A percentile compares a stretch with the other conserved stretches of the same genome.
phyloP scores from a whole-genome alignment of 129 eudicot species.

The Sambucus nigra region DNA sequence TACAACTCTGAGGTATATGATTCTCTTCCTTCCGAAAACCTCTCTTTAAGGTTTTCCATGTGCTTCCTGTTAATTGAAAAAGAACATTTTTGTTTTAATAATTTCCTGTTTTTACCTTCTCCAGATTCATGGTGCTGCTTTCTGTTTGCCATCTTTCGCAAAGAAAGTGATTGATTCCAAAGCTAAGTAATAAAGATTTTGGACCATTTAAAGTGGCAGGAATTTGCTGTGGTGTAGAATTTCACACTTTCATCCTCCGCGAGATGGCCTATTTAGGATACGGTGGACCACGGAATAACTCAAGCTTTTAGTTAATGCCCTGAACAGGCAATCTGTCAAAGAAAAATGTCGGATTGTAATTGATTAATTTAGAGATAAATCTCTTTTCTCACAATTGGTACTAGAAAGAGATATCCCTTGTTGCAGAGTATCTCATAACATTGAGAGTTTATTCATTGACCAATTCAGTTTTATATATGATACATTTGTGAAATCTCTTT shows the following conservation, averaged over 20 bases:
- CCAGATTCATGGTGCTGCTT: slow-evolving; percentile 79
- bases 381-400: background rate
- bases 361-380: background rate
- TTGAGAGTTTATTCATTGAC: too few species aligned
- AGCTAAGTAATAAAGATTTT: slow-evolving; percentile 21
- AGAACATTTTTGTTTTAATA: background rate
- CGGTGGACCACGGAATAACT: background rate
- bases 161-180: slow-evolving; percentile 63
- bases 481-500: too few species aligned
- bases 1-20: slow-evolving; percentile 77
- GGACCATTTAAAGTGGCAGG: slow-evolving; percentile 12
- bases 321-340: background rate
- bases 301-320: background rate
- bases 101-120: background rate
- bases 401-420: too few species aligned
- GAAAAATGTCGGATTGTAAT: background rate
- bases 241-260: slow-evolving; percentile 7
- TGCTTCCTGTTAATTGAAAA: background rate
- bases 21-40: background rate
- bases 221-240: slow-evolving; percentile 20
- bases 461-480: too few species aligned
- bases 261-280: background rate
- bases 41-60: too few species aligned
- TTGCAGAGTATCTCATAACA: too few species aligned
- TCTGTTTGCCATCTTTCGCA: slow-evolving; percentile 88